Evolutionary conservation across 371 early-diverging fungal species (phyloP).

Genomic region (Mucor racemosus): DNA sequence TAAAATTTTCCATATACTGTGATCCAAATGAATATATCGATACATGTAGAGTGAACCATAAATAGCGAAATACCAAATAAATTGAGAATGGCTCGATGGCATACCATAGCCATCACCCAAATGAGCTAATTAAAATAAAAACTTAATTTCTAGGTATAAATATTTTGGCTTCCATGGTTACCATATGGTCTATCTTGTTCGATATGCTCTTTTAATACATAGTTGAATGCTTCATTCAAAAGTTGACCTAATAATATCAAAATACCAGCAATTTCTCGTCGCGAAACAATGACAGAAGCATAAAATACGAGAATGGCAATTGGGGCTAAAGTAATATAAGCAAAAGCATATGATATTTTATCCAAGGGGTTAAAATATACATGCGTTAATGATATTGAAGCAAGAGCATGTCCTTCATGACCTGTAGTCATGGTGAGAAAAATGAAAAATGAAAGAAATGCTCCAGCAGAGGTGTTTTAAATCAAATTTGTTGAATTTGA

Average conservation of each 20-base stretch:
- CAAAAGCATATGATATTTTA: conserved; percentile 56
- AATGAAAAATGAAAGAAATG: neutral
- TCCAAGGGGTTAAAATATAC: conserved; percentile 72
- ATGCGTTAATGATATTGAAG: conserved; percentile 74
- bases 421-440: neutral
- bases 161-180: conserved; percentile 29
- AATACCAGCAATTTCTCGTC: conserved; percentile 77
- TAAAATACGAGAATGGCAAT: conserved; percentile 82
- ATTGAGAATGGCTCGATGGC: conserved; percentile 94
- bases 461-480: neutral
- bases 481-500: neutral
- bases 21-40: conserved; percentile 38
- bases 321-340: conserved; percentile 79
- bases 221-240: conserved; percentile 77
- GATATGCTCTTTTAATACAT: conserved; percentile 71
- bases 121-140: conserved; percentile 47
- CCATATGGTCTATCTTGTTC: conserved; percentile 78
- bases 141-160: neutral
- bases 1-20: conserved; percentile 48
- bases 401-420: conserved; percentile 26
- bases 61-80: conserved; percentile 84
- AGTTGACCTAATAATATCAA: conserved; percentile 84
- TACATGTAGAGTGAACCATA: conserved; percentile 69
- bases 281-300: conserved; percentile 71
- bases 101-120: conserved; percentile 92